These are phyloP conservation scores for Geotrichum australiense DNA, from an alignment of 1,139 yeast species.

Conservation along the genomic window DNA sequence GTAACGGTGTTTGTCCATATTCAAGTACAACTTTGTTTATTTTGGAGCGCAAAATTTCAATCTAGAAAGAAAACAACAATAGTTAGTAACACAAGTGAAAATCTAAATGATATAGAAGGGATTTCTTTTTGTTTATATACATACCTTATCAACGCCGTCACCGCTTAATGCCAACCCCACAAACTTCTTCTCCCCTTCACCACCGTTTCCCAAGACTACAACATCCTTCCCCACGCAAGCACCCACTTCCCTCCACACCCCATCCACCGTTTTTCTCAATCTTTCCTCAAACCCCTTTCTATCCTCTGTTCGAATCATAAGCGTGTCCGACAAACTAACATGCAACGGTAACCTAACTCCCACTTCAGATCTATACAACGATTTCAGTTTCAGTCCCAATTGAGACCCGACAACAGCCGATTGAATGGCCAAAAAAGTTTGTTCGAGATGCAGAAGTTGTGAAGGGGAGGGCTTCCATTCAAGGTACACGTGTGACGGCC, in stretches of 20 bases:
- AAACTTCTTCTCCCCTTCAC: constrained; percentile 7
- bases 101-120: constrained; percentile 8
- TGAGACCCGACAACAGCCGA: neutral
- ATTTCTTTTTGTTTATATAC: neutral
- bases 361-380: constrained; percentile 26
- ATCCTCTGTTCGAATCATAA: constrained; percentile 26
- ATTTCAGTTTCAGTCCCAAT: constrained; percentile 15
- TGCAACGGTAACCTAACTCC: constrained; percentile 31
- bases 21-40: constrained; percentile 17
- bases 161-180: constrained; percentile 11
- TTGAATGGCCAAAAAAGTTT: constrained; percentile 2
- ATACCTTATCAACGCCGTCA: constrained; percentile 4
- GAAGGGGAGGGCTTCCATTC: constrained; percentile 34
- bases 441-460: neutral
- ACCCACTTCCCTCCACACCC: too few relatives aligned
- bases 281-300: constrained; percentile 20
- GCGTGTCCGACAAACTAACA: constrained; percentile 31
- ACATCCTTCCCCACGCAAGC: too few relatives aligned
- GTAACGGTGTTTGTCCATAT: constrained; percentile 19
- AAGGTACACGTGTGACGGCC: constrained; percentile 34
- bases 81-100: neutral
- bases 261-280: neutral
- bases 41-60: too few relatives aligned
- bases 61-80: too few relatives aligned
- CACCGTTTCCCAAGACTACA: too few relatives aligned